Percentiles rank a stretch among this genome's conserved stretches.
These are phyloP conservation scores for Leccinum subrobustum DNA, from an alignment of 1,284 basidiomycete species.

Conservation along the genomic window DNA sequence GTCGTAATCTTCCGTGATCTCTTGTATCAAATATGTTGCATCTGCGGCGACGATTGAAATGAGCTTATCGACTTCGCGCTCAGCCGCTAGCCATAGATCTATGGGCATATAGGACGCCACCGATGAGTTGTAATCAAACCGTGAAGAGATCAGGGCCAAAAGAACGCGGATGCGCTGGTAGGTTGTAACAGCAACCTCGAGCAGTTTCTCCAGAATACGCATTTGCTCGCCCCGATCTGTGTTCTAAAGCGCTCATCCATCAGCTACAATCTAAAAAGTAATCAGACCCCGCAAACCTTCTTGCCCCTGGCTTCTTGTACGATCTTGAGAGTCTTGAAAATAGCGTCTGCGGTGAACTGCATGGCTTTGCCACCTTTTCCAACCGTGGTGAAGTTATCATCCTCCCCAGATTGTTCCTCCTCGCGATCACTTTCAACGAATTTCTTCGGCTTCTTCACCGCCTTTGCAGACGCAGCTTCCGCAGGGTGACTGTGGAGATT, in stretches of 20 bases:
- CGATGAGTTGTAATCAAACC: conserved; percentile 96
- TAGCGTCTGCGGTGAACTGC: conserved; percentile 83
- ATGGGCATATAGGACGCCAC: conserved; percentile 87
- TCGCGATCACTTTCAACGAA: conserved; percentile 35
- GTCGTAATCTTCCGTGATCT: conserved; percentile 90
- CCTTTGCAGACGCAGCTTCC: conserved; percentile 40
- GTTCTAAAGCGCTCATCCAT: conserved; percentile 55
- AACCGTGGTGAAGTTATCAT: conserved; percentile 84
- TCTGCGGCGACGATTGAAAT: conserved; percentile 77
- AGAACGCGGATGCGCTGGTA: conserved; percentile 96
- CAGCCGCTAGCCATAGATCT: conserved; percentile 89
- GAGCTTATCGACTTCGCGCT: conserved; percentile 87
- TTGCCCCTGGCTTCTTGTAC: conserved; percentile 96
- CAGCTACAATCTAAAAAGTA: background rate
- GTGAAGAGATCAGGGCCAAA: conserved; percentile 89
- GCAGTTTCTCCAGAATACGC: conserved; percentile 84
- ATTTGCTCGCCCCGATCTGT: conserved; percentile 97
- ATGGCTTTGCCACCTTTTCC: conserved; percentile 88
- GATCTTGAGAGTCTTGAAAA: conserved; percentile 91
- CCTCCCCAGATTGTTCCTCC: conserved; percentile 51
- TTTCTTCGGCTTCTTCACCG: conserved; percentile 42
- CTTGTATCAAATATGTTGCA: conserved; percentile 80
- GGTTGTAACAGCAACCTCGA: conserved; percentile 81
- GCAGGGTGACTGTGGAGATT: conserved; percentile 52
- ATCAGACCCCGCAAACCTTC: conserved; percentile 61